Percentiles rank a stretch among this genome's conserved stretches.
phyloP scores from a whole-genome alignment of 345 rosid species.

The Anastatica hierochuntica region DNA sequence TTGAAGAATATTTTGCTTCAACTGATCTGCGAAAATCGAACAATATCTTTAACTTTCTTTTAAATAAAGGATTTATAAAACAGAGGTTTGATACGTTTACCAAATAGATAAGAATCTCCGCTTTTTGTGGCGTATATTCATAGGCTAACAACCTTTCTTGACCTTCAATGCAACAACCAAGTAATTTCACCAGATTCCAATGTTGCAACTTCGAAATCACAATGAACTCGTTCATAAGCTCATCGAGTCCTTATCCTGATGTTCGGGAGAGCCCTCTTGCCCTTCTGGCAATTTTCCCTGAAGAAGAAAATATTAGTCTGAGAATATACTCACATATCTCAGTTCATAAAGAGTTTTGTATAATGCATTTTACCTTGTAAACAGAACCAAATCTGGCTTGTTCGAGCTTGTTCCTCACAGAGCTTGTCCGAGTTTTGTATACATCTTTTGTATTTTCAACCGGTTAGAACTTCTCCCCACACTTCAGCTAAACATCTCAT shows the following conservation, averaged over 20 bases:
- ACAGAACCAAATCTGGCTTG: slow-evolving; percentile 49
- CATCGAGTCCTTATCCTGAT: slow-evolving; percentile 55
- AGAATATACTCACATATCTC: slow-evolving; percentile 1
- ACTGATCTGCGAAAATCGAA: slow-evolving; percentile 15
- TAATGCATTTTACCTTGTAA: slow-evolving; percentile 18
- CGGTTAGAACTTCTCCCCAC: no score
- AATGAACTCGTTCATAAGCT: slow-evolving; percentile 48
- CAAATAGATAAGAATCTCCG: slow-evolving; percentile 32
- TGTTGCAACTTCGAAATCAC: slow-evolving; percentile 59
- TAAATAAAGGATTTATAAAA: no score
- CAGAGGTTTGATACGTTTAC: slow-evolving; percentile 18
- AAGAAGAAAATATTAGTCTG: background rate
- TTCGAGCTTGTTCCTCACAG: slow-evolving; percentile 31
- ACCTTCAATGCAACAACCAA: slow-evolving; percentile 49
- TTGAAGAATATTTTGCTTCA: slow-evolving; percentile 18
- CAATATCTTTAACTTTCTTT: no score
- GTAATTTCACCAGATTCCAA: slow-evolving; percentile 47
- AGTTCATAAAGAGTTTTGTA: slow-evolving; percentile 13
- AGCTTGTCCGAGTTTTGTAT: no score
- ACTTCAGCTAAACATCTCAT: no score
- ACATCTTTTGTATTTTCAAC: no score
- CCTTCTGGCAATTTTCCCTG: slow-evolving; percentile 44
- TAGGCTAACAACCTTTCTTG: slow-evolving; percentile 52
- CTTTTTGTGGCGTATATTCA: slow-evolving; percentile 39
- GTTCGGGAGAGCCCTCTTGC: slow-evolving; percentile 32